Percentiles rank a stretch among this genome's conserved stretches.
Evolutionary conservation across 1,284 basidiomycete genomes (phyloP).

Genomic region (Rugosomyces carneus): DNA sequence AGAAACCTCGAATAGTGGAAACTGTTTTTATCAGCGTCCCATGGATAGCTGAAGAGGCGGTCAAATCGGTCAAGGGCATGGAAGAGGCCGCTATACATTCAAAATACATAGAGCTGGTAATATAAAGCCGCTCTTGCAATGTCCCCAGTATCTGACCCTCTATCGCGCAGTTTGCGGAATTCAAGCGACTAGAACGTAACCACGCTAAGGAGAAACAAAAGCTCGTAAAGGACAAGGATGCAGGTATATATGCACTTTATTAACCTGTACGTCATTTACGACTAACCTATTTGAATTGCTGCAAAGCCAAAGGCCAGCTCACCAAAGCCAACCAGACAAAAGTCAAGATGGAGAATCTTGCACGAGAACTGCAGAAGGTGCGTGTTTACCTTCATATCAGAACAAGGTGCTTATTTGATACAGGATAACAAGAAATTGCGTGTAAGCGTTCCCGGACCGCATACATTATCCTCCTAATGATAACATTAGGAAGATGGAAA

Average conservation of each 20-base stretch:
- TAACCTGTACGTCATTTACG: not conserved
- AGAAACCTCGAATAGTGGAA: conserved; percentile 7
- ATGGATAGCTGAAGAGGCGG: conserved; percentile 70
- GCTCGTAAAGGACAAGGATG: conserved; percentile 79
- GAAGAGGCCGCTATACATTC: conserved; percentile 72
- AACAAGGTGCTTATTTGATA: conserved; percentile 4
- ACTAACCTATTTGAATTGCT: not conserved
- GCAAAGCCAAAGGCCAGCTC: conserved; percentile 68
- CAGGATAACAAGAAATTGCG: conserved; percentile 81
- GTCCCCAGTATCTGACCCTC: conserved; percentile 13
- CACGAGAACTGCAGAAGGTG: conserved; percentile 80
- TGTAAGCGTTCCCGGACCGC: conserved; percentile 36
- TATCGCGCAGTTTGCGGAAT: conserved; percentile 64
- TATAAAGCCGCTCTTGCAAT: conserved; percentile 15
- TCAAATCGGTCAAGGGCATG: conserved; percentile 72
- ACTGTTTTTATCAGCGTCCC: conserved; percentile 9
- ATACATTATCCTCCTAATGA: conserved; percentile 15
- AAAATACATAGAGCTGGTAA: conserved; percentile 80
- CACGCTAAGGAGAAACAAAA: conserved; percentile 86
- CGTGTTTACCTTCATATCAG: conserved; percentile 13
- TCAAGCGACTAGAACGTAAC: conserved; percentile 76
- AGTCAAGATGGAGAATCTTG: conserved; percentile 81
- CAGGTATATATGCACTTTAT: conserved; percentile 41
- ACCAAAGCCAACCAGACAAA: conserved; percentile 82
- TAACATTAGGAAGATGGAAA: conserved; percentile 69